A percentile compares a stretch with the other conserved stretches of the same genome.
Conservation (phyloP, 306 rosid species). For the Ceratonia siliqua region DNA sequence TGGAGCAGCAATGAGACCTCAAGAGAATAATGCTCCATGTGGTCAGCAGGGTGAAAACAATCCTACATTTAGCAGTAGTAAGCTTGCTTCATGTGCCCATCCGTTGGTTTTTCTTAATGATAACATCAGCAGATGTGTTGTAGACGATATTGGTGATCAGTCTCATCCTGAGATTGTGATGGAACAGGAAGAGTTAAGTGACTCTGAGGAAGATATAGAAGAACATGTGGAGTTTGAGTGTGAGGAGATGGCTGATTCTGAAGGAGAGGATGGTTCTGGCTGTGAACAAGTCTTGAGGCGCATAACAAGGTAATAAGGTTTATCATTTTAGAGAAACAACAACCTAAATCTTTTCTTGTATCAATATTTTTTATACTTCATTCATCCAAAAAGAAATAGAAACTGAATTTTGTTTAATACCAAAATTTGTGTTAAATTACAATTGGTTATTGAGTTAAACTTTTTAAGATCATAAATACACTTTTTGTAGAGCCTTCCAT, state of each 20-base stretch:
- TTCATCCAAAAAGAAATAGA: slow-evolving; percentile 14
- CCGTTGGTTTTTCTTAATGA: slow-evolving; percentile 39
- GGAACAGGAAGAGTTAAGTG: slow-evolving; percentile 96
- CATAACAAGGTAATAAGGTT: slow-evolving; percentile 60
- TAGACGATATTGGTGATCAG: slow-evolving; percentile 63
- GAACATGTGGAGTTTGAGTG: slow-evolving; percentile 96
- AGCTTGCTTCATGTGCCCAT: slow-evolving; percentile 46
- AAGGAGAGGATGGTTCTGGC: slow-evolving; percentile 87
- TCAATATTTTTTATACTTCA: background rate
- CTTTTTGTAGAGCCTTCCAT: background rate
- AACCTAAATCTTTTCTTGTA: background rate
- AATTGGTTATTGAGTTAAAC: background rate
- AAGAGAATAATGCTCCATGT: slow-evolving; percentile 31
- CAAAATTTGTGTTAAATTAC: background rate
- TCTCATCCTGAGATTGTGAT: slow-evolving; percentile 85
- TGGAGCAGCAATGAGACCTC: slow-evolving; percentile 34
- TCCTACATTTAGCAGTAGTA: slow-evolving; percentile 35
- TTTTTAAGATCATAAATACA: background rate
- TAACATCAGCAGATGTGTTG: slow-evolving; percentile 45
- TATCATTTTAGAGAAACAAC: slow-evolving; percentile 8
- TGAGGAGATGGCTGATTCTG: slow-evolving; percentile 96
- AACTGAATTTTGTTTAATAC: background rate
- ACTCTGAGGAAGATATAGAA: slow-evolving; percentile 89
- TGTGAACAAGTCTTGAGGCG: slow-evolving; percentile 53
- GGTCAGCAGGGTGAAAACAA: slow-evolving; percentile 42